Conservation (phyloP, 352 stramenopile genomes). For the Saprolegnia parasitica region DNA sequence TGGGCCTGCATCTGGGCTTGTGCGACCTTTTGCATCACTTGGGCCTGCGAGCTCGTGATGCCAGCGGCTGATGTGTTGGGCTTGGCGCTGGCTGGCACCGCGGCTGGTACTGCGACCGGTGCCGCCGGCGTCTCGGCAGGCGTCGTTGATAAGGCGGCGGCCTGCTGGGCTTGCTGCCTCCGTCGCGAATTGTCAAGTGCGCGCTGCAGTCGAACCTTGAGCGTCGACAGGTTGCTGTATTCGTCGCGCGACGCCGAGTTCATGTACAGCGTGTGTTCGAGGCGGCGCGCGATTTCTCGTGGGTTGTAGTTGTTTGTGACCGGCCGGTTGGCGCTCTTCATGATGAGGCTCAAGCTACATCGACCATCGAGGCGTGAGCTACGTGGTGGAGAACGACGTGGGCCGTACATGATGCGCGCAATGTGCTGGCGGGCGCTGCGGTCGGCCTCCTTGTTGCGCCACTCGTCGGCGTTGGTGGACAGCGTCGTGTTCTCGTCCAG, state of each 20-base stretch:
- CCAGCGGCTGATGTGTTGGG: constrained; percentile 5
- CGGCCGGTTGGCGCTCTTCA: constrained; percentile 86
- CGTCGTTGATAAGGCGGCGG: constrained; percentile 35
- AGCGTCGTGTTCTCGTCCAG: constrained; percentile 13
- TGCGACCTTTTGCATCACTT: constrained; percentile 24
- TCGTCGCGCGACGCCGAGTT: constrained; percentile 74
- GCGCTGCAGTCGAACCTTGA: constrained; percentile 77
- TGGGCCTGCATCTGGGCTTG: constrained; percentile 18
- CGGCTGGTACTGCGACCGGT: no score
- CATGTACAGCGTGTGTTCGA: constrained; percentile 87
- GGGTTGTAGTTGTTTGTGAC: constrained; percentile 85
- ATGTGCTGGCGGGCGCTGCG: constrained; percentile 77
- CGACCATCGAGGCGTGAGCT: constrained; percentile 16
- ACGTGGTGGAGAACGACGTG: constrained; percentile 1
- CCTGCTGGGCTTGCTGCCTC: constrained; percentile 61
- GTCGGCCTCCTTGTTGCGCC: constrained; percentile 82
- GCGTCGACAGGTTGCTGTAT: constrained; percentile 83
- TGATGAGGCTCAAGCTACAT: constrained; percentile 79
- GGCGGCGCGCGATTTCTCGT: constrained; percentile 70
- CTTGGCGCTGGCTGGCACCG: background rate
- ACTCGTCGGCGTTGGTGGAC: constrained; percentile 41
- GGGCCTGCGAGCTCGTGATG: constrained; percentile 9
- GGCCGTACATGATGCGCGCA: constrained; percentile 76
- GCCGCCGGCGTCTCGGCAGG: background rate
- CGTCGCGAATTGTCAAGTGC: constrained; percentile 77